Evolutionary conservation across 139 green algal species (phyloP).

Genomic region (Limnomonas spitsbergensis): DNA sequence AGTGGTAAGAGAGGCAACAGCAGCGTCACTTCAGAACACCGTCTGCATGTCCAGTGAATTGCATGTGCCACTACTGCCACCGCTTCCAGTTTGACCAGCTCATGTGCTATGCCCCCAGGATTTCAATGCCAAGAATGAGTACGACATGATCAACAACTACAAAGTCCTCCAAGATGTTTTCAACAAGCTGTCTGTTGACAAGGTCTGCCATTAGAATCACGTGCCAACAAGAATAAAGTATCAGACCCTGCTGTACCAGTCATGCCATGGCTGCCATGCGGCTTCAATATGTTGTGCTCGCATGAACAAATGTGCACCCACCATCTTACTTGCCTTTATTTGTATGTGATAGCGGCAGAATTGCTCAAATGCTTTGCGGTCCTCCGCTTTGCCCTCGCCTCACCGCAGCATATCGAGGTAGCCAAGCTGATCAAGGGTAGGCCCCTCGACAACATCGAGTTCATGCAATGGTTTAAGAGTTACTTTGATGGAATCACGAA

Average conservation of each 20-base stretch:
- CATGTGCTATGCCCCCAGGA: no score
- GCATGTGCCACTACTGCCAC: no score
- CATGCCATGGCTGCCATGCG: no score
- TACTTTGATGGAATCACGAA: constrained; percentile 64
- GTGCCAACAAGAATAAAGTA: no score
- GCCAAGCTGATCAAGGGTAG: constrained; percentile 86
- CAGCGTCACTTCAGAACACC: background rate
- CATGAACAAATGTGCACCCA: background rate
- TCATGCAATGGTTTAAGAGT: constrained; percentile 90
- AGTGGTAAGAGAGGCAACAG: constrained; percentile 36
- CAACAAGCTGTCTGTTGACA: constrained; percentile 84
- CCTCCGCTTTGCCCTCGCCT: background rate
- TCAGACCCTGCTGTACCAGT: no score
- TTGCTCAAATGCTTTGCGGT: no score
- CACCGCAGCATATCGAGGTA: constrained; percentile 80
- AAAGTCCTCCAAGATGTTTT: constrained; percentile 96
- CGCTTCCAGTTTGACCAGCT: no score
- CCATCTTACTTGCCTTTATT: background rate
- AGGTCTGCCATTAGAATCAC: constrained; percentile 48
- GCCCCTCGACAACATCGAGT: constrained; percentile 95
- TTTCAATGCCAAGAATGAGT: constrained; percentile 94
- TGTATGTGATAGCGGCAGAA: background rate
- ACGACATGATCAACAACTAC: constrained; percentile 95
- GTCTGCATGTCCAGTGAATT: background rate
- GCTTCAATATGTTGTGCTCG: no score